phyloP scores from a whole-genome alignment of 148 eudicot genomes.

The Mesembryanthemum crystallinum region DNA sequence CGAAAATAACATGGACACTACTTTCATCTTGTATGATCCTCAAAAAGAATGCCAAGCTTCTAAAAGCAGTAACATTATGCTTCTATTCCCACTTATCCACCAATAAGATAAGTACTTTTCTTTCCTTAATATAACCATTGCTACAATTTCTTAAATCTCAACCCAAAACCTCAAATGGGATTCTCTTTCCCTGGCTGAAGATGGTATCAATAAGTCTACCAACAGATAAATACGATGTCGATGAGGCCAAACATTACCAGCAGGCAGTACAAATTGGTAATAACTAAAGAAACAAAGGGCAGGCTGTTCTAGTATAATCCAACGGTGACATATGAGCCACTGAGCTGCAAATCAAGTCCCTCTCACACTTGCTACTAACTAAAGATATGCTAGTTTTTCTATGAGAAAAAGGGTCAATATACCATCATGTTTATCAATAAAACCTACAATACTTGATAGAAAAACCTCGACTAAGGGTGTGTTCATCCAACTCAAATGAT shows the following conservation, averaged over 20 bases:
- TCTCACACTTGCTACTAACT: no score
- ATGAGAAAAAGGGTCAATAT: no score
- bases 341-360: no score
- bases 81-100: not conserved
- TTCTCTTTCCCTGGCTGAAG: not conserved
- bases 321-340: no score
- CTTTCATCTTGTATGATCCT: not conserved
- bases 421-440: not conserved
- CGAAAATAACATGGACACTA: not conserved
- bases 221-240: not conserved
- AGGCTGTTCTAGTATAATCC: no score
- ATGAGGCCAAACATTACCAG: not conserved
- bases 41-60: not conserved
- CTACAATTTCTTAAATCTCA: not conserved
- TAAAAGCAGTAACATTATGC: not conserved
- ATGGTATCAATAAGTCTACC: not conserved
- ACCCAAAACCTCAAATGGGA: not conserved
- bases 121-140: not conserved
- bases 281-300: no score
- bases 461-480: no score
- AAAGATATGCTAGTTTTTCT: no score
- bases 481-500: no score
- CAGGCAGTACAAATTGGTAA: no score
- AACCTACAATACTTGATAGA: no score
- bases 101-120: not conserved